phyloP scores from a whole-genome alignment of 805 yeast genomes.

The Blastobotrys peoriensis region DNA sequence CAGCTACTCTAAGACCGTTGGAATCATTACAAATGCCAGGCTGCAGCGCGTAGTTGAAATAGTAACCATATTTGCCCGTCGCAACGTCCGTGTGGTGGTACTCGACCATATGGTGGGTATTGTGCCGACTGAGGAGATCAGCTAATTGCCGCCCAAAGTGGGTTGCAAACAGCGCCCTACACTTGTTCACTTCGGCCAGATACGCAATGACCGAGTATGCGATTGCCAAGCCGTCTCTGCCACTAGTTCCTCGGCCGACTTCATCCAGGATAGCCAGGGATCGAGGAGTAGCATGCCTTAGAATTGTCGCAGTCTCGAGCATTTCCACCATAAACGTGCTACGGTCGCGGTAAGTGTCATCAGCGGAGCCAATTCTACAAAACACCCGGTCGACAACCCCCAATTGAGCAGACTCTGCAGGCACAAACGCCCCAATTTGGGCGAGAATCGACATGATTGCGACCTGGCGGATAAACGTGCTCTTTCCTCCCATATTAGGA shows the following conservation, averaged over 20 bases:
- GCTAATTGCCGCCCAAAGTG: slow-evolving; percentile 63
- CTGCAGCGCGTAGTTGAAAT: slow-evolving; percentile 47
- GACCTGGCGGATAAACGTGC: slow-evolving; percentile 66
- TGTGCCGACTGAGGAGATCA: slow-evolving; percentile 32
- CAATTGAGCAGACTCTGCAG: slow-evolving; percentile 52
- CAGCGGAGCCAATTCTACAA: slow-evolving; percentile 74
- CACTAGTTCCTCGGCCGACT: slow-evolving; percentile 85
- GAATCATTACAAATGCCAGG: slow-evolving; percentile 70
- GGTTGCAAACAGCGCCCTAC: slow-evolving; percentile 83
- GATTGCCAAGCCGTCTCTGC: slow-evolving; percentile 75
- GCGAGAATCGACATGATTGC: slow-evolving; percentile 65
- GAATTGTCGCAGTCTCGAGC: slow-evolving; percentile 72
- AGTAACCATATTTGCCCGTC: slow-evolving; percentile 13
- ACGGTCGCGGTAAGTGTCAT: slow-evolving; percentile 67
- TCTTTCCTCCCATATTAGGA: slow-evolving; percentile 88
- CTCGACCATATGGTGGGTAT: slow-evolving; percentile 24
- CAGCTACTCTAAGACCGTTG: slow-evolving; percentile 71
- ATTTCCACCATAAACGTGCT: slow-evolving; percentile 94
- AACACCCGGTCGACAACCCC: slow-evolving; percentile 75
- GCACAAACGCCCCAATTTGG: slow-evolving; percentile 72
- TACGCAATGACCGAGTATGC: slow-evolving; percentile 70
- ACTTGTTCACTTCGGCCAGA: slow-evolving; percentile 47
- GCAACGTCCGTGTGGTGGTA: slow-evolving; percentile 18
- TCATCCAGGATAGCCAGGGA: slow-evolving; percentile 82
- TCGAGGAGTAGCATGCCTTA: slow-evolving; percentile 55